Evolutionary conservation across 2,329 filamentous ascomycete species (phyloP), one percentile per base, ranked within the genome.

Genomic region (Zopfia rhizophila): DNA sequence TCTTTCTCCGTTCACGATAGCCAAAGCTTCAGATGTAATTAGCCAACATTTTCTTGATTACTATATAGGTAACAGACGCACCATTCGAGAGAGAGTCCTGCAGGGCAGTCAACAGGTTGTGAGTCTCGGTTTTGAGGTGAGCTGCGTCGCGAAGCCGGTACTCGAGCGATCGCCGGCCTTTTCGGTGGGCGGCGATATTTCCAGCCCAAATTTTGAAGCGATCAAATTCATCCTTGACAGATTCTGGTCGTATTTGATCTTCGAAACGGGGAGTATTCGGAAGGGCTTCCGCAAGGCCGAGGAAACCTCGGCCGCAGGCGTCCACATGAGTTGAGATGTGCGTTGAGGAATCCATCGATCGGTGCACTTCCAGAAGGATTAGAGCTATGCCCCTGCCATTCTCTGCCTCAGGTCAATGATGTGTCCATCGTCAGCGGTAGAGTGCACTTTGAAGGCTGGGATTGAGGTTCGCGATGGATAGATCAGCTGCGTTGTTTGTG

Each of bases 191-290:
- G 7, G 66, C 65, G 23, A 67, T 59, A 43, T 71, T 72, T 7
- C 65, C 63, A 11, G 60, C 60, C 69, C 69, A 72, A 1, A 69
- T 42, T 19, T 61, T 63, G 45, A 69, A 67, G 12, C 65, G 56
- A 5, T 61, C 65, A 7, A 63, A 50, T 28, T 63, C 62, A 33
- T 70, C 61, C 14, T 55, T 28, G 16, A 59, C 38, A 13, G 24
- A 21, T 7, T 47, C 35, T 24, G 45, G 14, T 7, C 36, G 31
- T 2, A 62, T 35, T 24, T 61, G 50, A 10, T 19, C 19, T 7
- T 50, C 37, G 36, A 49, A 61, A 14, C 21, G 45, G 7, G 46
- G 39, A 7, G 47, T 36, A 14, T 44, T 33, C 23, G 29, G 29
- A 23, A 50, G 23, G n/a, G 49, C 47, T 7, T 43, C 14, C 7